These are phyloP conservation scores for Phytopythium ostracodes DNA, from an alignment of 352 stramenopile species.

Conservation along the genomic window DNA sequence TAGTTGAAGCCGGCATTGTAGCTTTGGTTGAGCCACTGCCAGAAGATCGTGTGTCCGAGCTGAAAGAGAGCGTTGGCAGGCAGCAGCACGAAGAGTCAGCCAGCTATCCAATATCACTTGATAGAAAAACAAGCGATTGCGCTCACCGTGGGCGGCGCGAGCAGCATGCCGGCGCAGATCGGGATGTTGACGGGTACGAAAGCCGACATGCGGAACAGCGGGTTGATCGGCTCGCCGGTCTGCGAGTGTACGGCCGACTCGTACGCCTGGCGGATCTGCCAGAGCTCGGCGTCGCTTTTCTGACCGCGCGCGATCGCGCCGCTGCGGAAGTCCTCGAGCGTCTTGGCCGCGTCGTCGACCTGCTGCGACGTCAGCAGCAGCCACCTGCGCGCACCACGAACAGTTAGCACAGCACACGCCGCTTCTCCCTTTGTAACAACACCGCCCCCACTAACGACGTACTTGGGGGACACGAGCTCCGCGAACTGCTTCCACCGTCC, in stretches of 20 bases:
- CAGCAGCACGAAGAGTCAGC: not conserved
- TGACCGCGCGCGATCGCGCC: slow-evolving; percentile 37
- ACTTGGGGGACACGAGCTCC: slow-evolving; percentile 78
- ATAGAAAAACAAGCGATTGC: slow-evolving; percentile 1
- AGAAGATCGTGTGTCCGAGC: slow-evolving; percentile 81
- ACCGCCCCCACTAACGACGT: slow-evolving; percentile 6
- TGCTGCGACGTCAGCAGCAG: slow-evolving; percentile 67
- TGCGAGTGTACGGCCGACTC: slow-evolving; percentile 81
- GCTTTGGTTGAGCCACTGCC: slow-evolving; percentile 88
- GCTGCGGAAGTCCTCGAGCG: slow-evolving; percentile 50
- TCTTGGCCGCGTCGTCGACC: slow-evolving; percentile 52
- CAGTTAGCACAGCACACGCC: not conserved
- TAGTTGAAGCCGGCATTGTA: slow-evolving; percentile 90
- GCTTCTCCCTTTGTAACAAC: too few species aligned
- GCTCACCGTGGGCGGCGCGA: slow-evolving; percentile 64
- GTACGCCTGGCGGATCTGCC: slow-evolving; percentile 66
- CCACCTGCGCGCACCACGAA: slow-evolving; percentile 25
- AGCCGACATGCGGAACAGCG: slow-evolving; percentile 67
- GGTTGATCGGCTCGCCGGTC: slow-evolving; percentile 69
- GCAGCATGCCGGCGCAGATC: slow-evolving; percentile 83
- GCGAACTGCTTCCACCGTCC: slow-evolving; percentile 82
- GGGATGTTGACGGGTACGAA: slow-evolving; percentile 88
- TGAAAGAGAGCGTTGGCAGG: slow-evolving; percentile 11
- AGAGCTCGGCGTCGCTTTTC: slow-evolving; percentile 68
- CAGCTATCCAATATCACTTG: not conserved